Conservation (phyloP, 345 rosid species). For the Laguncularia racemosa region DNA sequence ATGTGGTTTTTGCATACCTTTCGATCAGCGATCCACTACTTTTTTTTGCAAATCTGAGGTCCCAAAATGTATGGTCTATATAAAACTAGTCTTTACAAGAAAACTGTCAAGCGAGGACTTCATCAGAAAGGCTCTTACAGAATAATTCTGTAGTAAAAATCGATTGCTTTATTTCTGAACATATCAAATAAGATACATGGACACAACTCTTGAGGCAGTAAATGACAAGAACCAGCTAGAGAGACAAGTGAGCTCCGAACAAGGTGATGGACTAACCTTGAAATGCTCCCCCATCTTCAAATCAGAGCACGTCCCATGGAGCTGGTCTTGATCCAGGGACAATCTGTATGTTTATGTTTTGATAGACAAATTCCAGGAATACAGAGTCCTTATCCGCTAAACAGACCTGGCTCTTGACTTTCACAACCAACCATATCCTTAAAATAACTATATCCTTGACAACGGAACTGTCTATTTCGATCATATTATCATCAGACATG, state of each 20-base stretch:
- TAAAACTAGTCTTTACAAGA: no score
- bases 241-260: conserved; percentile 49
- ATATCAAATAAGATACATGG: conserved; percentile 1
- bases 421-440: conserved; percentile 62
- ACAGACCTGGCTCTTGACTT: conserved; percentile 60
- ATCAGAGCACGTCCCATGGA: conserved; percentile 76
- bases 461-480: conserved; percentile 62
- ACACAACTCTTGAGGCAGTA: conserved; percentile 8
- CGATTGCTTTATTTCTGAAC: background rate
- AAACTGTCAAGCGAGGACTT: no score
- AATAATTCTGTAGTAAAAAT: background rate
- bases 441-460: conserved; percentile 48
- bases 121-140: no score
- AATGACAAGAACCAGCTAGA: conserved; percentile 29
- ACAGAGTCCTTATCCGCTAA: conserved; percentile 56
- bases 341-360: conserved; percentile 58
- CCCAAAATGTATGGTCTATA: no score
- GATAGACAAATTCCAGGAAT: conserved; percentile 66
- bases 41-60: no score
- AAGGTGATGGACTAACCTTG: conserved; percentile 73
- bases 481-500: conserved; percentile 66
- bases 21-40: no score
- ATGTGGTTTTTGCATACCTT: no score
- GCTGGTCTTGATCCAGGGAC: conserved; percentile 31
- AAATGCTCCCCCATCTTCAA: conserved; percentile 52